Evolutionary conservation across 148 eudicot genomes (phyloP).

Genomic region (Dianthus caryophyllus): DNA sequence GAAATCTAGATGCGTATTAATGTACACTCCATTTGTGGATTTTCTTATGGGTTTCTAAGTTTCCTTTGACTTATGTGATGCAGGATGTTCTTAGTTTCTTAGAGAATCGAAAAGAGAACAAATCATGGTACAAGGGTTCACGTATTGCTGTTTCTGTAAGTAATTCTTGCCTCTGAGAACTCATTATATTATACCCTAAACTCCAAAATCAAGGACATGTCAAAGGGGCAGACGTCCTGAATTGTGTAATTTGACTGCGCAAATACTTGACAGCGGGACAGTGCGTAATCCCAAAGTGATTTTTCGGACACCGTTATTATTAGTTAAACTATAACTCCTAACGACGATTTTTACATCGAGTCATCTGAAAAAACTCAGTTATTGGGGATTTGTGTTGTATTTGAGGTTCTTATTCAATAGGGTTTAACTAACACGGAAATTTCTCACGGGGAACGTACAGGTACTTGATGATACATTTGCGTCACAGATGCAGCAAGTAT

Average conservation of each 20-base stretch:
- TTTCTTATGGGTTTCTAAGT: not conserved
- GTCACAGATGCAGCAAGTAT: slow-evolving; percentile 71
- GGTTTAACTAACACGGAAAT: not conserved
- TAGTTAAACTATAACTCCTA: too few relatives aligned
- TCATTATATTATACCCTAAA: not conserved
- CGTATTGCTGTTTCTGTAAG: slow-evolving; percentile 74
- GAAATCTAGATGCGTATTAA: not conserved
- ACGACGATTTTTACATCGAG: too few relatives aligned
- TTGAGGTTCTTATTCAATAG: too few relatives aligned
- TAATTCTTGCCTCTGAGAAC: slow-evolving; percentile 16
- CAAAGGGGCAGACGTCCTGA: not conserved
- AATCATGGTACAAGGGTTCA: slow-evolving; percentile 81
- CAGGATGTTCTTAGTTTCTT: slow-evolving; percentile 80
- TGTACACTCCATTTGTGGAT: not conserved
- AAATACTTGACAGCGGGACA: not conserved
- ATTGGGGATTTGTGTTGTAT: too few relatives aligned
- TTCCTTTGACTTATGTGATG: slow-evolving; percentile 3
- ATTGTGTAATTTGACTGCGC: not conserved
- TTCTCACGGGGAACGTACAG: slow-evolving; percentile 31
- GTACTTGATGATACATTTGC: slow-evolving; percentile 76
- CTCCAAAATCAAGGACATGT: not conserved
- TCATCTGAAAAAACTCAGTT: too few relatives aligned
- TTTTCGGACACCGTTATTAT: too few relatives aligned
- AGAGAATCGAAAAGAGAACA: slow-evolving; percentile 76
- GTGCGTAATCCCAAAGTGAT: too few relatives aligned